Conservation (phyloP, 495 filamentous ascomycete species). For the Neurospora sublineolata region DNA sequence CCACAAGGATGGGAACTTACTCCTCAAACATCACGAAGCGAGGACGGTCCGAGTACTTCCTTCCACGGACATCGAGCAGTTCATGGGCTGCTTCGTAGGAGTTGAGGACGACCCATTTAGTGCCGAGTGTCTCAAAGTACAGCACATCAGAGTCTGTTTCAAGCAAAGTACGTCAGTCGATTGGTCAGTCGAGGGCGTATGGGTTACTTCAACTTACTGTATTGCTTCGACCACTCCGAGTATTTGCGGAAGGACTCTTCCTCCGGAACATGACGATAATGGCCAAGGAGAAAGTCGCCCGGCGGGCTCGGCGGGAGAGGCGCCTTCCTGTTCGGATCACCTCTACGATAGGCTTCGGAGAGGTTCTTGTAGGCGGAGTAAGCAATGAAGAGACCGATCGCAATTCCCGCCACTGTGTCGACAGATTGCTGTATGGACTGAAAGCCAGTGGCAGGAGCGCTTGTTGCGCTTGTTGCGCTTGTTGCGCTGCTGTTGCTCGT, state of each 20-base stretch:
- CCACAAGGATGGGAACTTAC: conserved; percentile 3
- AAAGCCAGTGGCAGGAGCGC: background rate
- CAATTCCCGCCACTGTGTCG: background rate
- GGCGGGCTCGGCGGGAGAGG: conserved; percentile 29
- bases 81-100: conserved; percentile 28
- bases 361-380: background rate
- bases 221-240: conserved; percentile 27
- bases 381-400: background rate
- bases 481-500: background rate
- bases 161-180: background rate
- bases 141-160: conserved; percentile 23
- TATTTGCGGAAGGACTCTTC: conserved; percentile 32
- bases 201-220: conserved; percentile 16
- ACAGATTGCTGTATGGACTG: background rate
- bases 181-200: background rate
- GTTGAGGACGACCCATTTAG: conserved; percentile 32
- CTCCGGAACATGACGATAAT: conserved; percentile 27
- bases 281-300: conserved; percentile 29
- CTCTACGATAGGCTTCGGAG: background rate
- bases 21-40: conserved; percentile 39
- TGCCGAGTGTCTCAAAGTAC: conserved; percentile 31
- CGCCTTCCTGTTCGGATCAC: background rate
- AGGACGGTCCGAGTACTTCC: conserved; percentile 34
- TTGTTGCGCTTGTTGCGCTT: background rate
- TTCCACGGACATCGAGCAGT: conserved; percentile 32